phyloP scores from a whole-genome alignment of 106 monocot species.

The Alisma plantagoaquatica region DNA sequence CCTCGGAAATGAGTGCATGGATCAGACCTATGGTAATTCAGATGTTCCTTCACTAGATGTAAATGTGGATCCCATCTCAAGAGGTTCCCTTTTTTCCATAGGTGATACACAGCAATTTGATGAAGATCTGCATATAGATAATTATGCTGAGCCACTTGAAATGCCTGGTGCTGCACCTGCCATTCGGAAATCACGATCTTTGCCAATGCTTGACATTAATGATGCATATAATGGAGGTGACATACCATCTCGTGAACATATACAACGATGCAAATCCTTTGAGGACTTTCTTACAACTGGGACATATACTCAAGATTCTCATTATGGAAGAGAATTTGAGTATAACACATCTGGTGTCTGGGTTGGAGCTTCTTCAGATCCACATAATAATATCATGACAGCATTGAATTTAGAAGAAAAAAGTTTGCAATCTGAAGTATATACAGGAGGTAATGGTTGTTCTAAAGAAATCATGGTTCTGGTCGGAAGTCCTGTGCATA shows the following conservation, averaged over 20 bases:
- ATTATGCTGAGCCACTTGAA: constrained; percentile 1
- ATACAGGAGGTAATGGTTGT: neutral
- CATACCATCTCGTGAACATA: neutral
- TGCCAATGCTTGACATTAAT: constrained; percentile 5
- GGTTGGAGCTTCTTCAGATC: constrained; percentile 2
- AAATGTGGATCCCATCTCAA: neutral
- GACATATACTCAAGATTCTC: neutral
- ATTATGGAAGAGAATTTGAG: neutral
- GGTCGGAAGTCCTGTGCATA: neutral
- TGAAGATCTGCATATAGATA: constrained; percentile 9
- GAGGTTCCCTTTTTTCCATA: constrained; percentile 25
- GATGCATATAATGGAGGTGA: neutral
- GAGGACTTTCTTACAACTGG: constrained; percentile 9
- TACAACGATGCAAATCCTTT: constrained; percentile 20
- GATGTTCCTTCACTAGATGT: constrained; percentile 1
- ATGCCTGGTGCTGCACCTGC: no score
- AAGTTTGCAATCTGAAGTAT: neutral
- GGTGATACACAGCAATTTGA: constrained; percentile 13
- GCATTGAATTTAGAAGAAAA: constrained; percentile 8
- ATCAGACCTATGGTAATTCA: constrained; percentile 7
- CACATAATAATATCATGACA: constrained; percentile 3
- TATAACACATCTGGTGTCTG: neutral
- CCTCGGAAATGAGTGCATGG: neutral
- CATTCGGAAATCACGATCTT: constrained; percentile 27
- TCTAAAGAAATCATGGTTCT: no score